These are phyloP conservation scores for Bifiguratus adelaidae DNA, from an alignment of 192 early-diverging fungal genomes.

Conservation along the genomic window DNA sequence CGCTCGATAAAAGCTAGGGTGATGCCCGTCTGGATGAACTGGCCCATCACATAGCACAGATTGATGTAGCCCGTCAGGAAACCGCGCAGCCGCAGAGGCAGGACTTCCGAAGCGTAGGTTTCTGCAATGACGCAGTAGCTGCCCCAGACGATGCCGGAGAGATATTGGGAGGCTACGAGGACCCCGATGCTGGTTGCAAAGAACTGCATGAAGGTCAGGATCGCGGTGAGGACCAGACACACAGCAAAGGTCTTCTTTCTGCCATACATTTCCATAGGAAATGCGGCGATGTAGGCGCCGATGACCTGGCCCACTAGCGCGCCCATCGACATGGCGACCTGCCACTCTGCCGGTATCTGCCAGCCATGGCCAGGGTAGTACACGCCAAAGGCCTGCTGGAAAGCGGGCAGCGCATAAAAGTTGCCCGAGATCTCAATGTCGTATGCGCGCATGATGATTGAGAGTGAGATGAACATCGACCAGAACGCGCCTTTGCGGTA, in stretches of 20 bases:
- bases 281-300: background rate
- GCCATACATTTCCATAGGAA: background rate
- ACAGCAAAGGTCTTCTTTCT: background rate
- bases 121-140: background rate
- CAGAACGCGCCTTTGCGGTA: background rate
- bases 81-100: background rate
- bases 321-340: background rate
- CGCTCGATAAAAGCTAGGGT: background rate
- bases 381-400: background rate
- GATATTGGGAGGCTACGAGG: background rate
- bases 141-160: background rate
- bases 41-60: background rate
- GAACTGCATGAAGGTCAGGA: background rate
- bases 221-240: background rate
- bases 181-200: background rate
- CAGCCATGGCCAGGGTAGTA: background rate
- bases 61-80: slow-evolving; percentile 1
- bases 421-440: background rate
- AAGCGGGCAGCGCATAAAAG: background rate
- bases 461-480: background rate
- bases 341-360: background rate
- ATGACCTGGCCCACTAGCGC: background rate
- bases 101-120: background rate
- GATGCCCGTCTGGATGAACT: background rate
- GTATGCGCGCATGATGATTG: background rate